Percentiles rank a stretch among this genome's conserved stretches.
Conservation (phyloP, 148 eudicot species). For the Camellia granthamiana region DNA sequence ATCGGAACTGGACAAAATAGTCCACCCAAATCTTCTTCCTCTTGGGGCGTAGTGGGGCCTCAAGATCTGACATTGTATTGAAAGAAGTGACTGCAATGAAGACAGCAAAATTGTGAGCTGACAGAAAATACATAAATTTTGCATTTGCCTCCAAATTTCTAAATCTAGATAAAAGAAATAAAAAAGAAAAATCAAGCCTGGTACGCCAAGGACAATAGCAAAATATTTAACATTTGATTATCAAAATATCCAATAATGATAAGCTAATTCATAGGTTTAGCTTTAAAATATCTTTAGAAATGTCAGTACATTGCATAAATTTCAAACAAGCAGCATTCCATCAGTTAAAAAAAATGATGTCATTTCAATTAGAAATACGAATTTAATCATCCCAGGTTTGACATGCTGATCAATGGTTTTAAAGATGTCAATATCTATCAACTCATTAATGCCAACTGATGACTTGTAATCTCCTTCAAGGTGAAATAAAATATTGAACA, state of each 20-base stretch:
- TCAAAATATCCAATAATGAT: background rate
- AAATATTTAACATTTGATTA: background rate
- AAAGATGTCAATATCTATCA: background rate
- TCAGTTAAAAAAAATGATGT: background rate
- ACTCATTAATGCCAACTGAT: background rate
- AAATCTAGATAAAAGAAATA: background rate
- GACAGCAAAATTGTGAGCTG: background rate
- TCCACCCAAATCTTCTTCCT: slow-evolving; percentile 83
- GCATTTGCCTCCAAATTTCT: background rate
- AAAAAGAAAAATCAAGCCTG: background rate
- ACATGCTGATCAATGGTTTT: background rate
- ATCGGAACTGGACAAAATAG: slow-evolving; percentile 78
- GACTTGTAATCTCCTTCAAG: background rate
- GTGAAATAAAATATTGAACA: background rate
- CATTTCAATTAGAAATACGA: background rate
- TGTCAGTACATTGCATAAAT: background rate
- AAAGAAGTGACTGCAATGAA: background rate
- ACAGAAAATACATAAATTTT: background rate
- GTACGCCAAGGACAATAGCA: background rate
- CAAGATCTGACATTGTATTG: slow-evolving; percentile 55
- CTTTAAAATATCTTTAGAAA: background rate
- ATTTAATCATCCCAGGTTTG: background rate
- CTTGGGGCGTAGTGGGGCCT: slow-evolving; percentile 74
- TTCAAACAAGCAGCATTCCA: background rate
- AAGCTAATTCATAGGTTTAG: background rate